These are phyloP conservation scores for Agaricales sp. DNA, from an alignment of 1,284 basidiomycete species.

Conservation along the genomic window DNA sequence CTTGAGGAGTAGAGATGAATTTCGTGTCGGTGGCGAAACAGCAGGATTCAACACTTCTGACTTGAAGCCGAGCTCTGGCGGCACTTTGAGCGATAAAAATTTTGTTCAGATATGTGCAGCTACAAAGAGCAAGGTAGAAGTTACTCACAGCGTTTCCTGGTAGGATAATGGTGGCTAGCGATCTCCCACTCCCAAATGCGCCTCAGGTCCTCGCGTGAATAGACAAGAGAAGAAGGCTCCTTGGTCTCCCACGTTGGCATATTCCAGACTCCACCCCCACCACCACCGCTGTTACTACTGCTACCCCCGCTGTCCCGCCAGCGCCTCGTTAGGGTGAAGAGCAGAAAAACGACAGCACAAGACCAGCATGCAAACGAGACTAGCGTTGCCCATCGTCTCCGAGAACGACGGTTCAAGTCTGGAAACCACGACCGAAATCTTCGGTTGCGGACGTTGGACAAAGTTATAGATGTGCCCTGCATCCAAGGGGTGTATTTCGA, in stretches of 20 bases:
- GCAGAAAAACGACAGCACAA: not conserved
- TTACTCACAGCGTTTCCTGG: slow-evolving; percentile 41
- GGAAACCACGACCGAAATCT: not conserved
- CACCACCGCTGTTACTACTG: slow-evolving; percentile 26
- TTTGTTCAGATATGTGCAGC: slow-evolving; percentile 3
- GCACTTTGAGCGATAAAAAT: slow-evolving; percentile 31
- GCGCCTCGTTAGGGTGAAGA: not conserved
- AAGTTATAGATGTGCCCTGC: not conserved
- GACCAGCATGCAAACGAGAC: slow-evolving; percentile 23
- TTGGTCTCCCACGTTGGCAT: slow-evolving; percentile 35
- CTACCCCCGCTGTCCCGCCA: slow-evolving; percentile 22
- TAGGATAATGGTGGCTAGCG: slow-evolving; percentile 64
- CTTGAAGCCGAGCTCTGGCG: slow-evolving; percentile 40
- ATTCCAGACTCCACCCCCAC: too few species aligned
- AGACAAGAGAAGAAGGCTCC: slow-evolving; percentile 54
- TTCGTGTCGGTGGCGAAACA: slow-evolving; percentile 24
- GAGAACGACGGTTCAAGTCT: slow-evolving; percentile 23
- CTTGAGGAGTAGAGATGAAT: slow-evolving; percentile 25
- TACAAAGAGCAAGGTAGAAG: slow-evolving; percentile 7
- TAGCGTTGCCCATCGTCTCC: slow-evolving; percentile 29
- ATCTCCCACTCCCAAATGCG: slow-evolving; percentile 77
- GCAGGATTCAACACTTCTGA: slow-evolving; percentile 38
- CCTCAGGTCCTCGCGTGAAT: slow-evolving; percentile 48
- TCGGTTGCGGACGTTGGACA: not conserved
- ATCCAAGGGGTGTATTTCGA: not conserved